Percentiles rank a stretch among this genome's conserved stretches.
Evolutionary conservation across 768 basidiomycete genomes (phyloP).

Genomic region (Tricholoma terreum): DNA sequence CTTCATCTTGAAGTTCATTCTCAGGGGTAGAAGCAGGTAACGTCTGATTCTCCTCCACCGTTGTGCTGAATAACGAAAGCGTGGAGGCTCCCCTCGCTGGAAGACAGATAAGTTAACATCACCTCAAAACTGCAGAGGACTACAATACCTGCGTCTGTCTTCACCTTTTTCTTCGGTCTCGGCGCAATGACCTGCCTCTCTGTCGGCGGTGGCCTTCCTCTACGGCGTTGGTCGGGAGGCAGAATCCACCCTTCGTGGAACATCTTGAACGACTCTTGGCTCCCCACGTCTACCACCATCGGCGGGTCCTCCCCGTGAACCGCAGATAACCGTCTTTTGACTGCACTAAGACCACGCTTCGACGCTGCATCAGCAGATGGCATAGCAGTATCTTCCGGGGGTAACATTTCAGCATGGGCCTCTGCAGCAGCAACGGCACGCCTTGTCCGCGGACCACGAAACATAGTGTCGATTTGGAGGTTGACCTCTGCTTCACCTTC

Average conservation of each 20-base stretch:
- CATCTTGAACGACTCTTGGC: conserved; percentile 68
- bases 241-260: conserved; percentile 91
- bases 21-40: conserved; percentile 20
- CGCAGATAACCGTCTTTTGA: not conserved
- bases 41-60: conserved; percentile 45
- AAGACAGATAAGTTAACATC: not conserved
- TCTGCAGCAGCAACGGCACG: conserved; percentile 40
- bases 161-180: conserved; percentile 50
- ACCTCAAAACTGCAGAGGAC: conserved; percentile 5
- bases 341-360: conserved; percentile 27
- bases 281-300: conserved; percentile 70
- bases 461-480: conserved; percentile 26
- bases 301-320: conserved; percentile 18
- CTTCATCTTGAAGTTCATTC: not conserved
- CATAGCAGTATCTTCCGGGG: not conserved
- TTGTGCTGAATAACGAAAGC: conserved; percentile 45
- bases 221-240: conserved; percentile 67
- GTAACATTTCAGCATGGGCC: conserved; percentile 35
- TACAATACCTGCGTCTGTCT: conserved; percentile 36
- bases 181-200: conserved; percentile 47
- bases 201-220: conserved; percentile 43
- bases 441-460: conserved; percentile 50
- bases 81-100: conserved; percentile 34
- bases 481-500: conserved; percentile 6
- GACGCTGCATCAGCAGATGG: conserved; percentile 12